Base-by-base conservation (phyloP, 75 land plant species). In the Sequoiadendron giganteum region DNA sequence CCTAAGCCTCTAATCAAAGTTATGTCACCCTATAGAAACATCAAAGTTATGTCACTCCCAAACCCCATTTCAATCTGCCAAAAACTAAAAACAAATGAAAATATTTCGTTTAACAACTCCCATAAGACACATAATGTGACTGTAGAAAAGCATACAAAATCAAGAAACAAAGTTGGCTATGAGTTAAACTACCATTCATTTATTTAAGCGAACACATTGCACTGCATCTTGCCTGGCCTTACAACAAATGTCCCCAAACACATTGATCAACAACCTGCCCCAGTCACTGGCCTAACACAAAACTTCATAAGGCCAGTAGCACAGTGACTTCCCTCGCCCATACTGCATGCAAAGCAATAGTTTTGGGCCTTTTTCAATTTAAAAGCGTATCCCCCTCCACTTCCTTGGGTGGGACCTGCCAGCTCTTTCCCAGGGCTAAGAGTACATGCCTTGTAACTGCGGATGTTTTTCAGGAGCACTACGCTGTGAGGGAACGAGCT, bases 261-360 rank as follows among this genome's bases (percentile, higher is more conserved):
- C 1, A 81, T 16, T 43, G 48, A 21, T 43, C 32, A 25, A 21
- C 10, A 43, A 21, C 0, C 49, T 19, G 21, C 2, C 25, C 0
- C 4, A 45, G 28, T 10, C 52, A 7, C 10, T 25, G 89, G 89
- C 8, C 1, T 73, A 5, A 76, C 90, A 18, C 32, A 76, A 75
- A 89, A 89, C 49, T 89, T 89, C 90, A 89, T 89, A 11, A 82
- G 85, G 25, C 90, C 90, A 47, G 2, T 8, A 28, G 86, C 9
- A 73, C 90, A 89, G 80, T 89, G 90, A 47, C 42, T 39, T 45
- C 88, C 90, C 32, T 89, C 75, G 3, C 36, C 89, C 28, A 87
- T 56, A 5, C 52, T 47, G 30, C 90, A 89, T 3, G 89, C 90
- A 45, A 89, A 89, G 54, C 47, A 89, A 40, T 87, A 49, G n/a